phyloP scores from a whole-genome alignment of 1,284 basidiomycete species.

The Austroboletus olivaceoglutinosus region DNA sequence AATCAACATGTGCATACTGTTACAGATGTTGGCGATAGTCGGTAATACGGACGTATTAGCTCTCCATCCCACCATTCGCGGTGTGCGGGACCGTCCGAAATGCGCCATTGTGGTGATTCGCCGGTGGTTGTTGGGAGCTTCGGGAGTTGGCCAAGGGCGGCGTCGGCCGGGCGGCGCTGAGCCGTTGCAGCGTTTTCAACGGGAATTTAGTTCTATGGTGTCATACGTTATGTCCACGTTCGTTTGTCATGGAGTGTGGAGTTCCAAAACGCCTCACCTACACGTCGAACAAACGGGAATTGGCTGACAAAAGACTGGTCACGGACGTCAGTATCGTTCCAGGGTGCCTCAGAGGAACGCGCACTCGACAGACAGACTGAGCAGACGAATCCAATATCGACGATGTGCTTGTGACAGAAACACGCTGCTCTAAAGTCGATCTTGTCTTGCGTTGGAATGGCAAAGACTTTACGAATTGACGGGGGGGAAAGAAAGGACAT shows the following conservation, averaged over 20 bases:
- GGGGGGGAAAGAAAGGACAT: constrained; percentile 90
- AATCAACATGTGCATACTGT: not conserved
- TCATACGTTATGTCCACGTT: not conserved
- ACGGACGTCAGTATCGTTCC: constrained; percentile 5
- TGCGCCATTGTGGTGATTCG: constrained; percentile 29
- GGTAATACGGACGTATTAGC: constrained; percentile 2
- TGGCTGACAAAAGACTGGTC: constrained; percentile 85
- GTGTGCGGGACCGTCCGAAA: constrained; percentile 14
- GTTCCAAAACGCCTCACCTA: constrained; percentile 50
- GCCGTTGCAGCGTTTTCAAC: constrained; percentile 79
- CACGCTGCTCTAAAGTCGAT: constrained; percentile 98
- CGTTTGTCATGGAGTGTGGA: not conserved
- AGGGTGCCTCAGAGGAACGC: constrained; percentile 29
- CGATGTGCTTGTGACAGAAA: constrained; percentile 97
- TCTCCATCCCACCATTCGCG: constrained; percentile 20
- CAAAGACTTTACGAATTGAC: constrained; percentile 72
- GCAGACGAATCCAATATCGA: constrained; percentile 97
- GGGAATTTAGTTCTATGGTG: constrained; percentile 84
- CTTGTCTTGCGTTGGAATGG: constrained; percentile 89
- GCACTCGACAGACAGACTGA: constrained; percentile 92
- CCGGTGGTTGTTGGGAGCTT: constrained; percentile 22
- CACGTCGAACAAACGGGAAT: constrained; percentile 93
- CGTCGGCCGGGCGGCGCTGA: constrained; percentile 57
- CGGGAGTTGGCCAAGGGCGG: constrained; percentile 26
- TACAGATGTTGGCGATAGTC: not conserved